Conservation (phyloP, 208 protist species). For the Pavlovales sp. region DNA sequence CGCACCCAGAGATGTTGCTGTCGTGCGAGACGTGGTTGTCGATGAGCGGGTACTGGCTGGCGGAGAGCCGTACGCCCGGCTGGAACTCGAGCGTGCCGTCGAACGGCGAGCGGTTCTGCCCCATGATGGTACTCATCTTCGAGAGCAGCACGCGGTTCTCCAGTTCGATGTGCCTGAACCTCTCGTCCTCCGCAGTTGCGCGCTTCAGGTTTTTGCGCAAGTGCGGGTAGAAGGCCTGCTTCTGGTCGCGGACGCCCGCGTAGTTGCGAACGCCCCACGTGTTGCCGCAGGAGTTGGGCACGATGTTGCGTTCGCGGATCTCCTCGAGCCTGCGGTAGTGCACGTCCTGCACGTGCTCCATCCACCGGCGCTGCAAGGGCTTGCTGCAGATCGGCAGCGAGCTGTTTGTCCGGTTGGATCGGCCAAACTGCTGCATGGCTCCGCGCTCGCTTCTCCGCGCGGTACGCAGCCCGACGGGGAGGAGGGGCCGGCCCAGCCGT, state of each 20-base stretch:
- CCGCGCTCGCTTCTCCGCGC: too few species aligned
- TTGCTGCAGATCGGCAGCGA: background rate
- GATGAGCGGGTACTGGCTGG: background rate
- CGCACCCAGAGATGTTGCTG: background rate
- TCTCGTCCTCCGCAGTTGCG: background rate
- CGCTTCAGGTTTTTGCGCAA: conserved; percentile 1
- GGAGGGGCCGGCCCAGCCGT: too few species aligned
- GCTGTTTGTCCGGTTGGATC: background rate
- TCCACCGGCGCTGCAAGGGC: background rate
- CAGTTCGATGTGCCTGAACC: background rate
- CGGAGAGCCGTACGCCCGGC: background rate
- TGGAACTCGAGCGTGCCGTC: background rate
- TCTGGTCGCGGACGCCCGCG: conserved; percentile 2
- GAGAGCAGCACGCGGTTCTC: conserved; percentile 8
- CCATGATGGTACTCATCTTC: conserved; percentile 18
- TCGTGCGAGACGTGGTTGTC: background rate
- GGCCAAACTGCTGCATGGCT: background rate
- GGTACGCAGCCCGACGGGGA: too few species aligned
- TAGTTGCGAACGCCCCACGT: background rate
- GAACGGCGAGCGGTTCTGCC: background rate
- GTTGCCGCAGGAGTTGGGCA: background rate
- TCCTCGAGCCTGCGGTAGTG: background rate
- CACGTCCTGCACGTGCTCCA: background rate
- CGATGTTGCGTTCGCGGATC: background rate
- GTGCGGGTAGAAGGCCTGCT: conserved; percentile 8